Evolutionary conservation across 1,284 basidiomycete species (phyloP).

Genomic region (Gymnopus androsaceus): DNA sequence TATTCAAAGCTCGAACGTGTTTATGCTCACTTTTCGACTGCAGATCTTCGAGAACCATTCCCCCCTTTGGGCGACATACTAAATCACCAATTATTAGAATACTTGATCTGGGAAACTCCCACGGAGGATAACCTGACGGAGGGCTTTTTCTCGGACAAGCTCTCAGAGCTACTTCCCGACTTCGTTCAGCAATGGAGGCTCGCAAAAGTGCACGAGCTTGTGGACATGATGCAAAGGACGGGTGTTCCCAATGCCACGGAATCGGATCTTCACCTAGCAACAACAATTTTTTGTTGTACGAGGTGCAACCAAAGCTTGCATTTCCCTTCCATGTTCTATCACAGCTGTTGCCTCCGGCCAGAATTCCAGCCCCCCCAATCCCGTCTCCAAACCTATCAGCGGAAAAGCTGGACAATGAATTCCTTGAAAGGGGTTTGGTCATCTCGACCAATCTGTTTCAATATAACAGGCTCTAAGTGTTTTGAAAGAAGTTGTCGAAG

Average conservation of each 20-base stretch:
- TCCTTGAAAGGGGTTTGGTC: background rate
- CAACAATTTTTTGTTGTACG: slow-evolving; percentile 1
- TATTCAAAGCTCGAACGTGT: background rate
- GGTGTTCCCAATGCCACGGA: background rate
- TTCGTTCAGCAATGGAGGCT: background rate
- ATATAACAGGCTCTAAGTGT: background rate
- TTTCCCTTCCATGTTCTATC: slow-evolving; percentile 6
- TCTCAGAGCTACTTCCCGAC: background rate
- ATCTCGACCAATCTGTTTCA: background rate
- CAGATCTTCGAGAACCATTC: background rate
- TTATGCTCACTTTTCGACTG: background rate
- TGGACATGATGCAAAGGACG: slow-evolving; percentile 1
- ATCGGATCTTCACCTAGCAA: slow-evolving; percentile 6
- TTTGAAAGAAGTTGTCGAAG: background rate
- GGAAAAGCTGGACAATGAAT: background rate
- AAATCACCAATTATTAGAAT: background rate
- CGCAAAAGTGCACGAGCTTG: background rate
- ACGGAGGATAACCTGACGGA: background rate
- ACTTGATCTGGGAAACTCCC: background rate
- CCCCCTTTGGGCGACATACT: background rate
- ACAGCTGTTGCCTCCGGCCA: background rate
- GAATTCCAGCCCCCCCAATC: background rate
- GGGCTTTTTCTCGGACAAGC: background rate
- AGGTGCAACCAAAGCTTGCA: background rate
- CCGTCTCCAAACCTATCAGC: background rate